phyloP scores from a whole-genome alignment of 2,329 filamentous ascomycete genomes.

The Cladophialophora yegresii region DNA sequence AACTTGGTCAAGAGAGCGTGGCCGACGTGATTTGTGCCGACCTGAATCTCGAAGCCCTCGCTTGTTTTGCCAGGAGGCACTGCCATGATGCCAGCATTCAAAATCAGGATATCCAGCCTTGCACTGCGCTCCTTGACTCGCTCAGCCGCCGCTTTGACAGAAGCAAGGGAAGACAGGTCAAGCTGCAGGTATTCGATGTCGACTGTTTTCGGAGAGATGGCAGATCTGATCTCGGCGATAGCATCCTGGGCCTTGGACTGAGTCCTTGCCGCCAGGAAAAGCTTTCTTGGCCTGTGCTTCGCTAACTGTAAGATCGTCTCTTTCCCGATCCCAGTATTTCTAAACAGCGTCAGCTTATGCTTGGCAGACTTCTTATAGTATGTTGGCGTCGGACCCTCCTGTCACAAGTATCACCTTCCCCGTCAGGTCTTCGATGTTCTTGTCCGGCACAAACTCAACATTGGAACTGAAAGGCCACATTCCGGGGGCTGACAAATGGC shows the following conservation, averaged over 20 bases:
- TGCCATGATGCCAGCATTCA: constrained; percentile 53
- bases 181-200: constrained; percentile 51
- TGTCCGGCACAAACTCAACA: background rate
- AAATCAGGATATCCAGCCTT: constrained; percentile 49
- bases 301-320: background rate
- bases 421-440: background rate
- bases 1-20: constrained; percentile 50
- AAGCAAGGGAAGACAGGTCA: constrained; percentile 56
- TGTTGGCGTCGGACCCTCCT: background rate
- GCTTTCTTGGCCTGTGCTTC: background rate
- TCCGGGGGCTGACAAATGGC: background rate
- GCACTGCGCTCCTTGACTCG: constrained; percentile 44
- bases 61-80: constrained; percentile 43
- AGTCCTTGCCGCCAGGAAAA: background rate
- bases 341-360: constrained; percentile 5
- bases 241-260: background rate
- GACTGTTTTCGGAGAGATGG: constrained; percentile 28
- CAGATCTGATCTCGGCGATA: background rate
- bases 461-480: background rate
- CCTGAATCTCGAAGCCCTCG: constrained; percentile 48
- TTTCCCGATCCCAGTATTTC: background rate
- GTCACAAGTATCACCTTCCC: constrained; percentile 7
- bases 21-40: constrained; percentile 51
- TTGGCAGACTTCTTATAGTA: background rate
- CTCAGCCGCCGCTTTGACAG: constrained; percentile 49